Evolutionary conservation across 164 flowering plant species (phyloP), one percentile per base, ranked within the genome.

Genomic region (Dillenia turbinata): DNA sequence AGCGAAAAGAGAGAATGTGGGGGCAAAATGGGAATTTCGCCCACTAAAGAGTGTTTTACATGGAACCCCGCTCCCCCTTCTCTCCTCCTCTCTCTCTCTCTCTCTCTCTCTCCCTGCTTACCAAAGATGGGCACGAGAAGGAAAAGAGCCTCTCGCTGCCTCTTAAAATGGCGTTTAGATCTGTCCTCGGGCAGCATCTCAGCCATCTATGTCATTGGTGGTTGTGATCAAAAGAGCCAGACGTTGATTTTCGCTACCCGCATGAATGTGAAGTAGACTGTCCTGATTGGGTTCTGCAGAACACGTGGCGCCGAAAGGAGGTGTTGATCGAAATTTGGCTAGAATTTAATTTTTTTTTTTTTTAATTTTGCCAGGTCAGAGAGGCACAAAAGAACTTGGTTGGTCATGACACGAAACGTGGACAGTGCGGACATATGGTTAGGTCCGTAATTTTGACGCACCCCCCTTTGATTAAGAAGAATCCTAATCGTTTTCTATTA

Each of bases 111-210:
- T 26, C 33, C 3, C 40, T 6, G 0, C 68, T 66, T 63, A 46
- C 49, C 62, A 52, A 56, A 62, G 44, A 60, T 76, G 71, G 60
- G 71, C 73, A 60, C 17, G 22, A 63, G 24, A 13, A 69, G 19
- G 16, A 33, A 33, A 33, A 6, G 7, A n/a, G 5, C 51, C 57
- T 53, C 50, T 16, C 69, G 54, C 60, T 65, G 63, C 72, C 40
- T 69, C 63, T 67, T 74, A 73, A 33, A 77, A 74, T 1, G 77
- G 73, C 65, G 16, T 16, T 40, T 56, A 59, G 71, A 69, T 74
- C 78, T 74, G 69, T 74, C 81, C 78, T 45, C 5, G 24, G 57
- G 24, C 9, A 11, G 4, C 1, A 43, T 9, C 7, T 46, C 0
- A 10, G n/a, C 61, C 75, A 68, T 76, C 15, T 57, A 62, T 64